Percentiles rank a stretch among this genome's conserved stretches.
Evolutionary conservation across 2,329 filamentous ascomycete genomes (phyloP).

Genomic region (Chalaropsis thielavioides): DNA sequence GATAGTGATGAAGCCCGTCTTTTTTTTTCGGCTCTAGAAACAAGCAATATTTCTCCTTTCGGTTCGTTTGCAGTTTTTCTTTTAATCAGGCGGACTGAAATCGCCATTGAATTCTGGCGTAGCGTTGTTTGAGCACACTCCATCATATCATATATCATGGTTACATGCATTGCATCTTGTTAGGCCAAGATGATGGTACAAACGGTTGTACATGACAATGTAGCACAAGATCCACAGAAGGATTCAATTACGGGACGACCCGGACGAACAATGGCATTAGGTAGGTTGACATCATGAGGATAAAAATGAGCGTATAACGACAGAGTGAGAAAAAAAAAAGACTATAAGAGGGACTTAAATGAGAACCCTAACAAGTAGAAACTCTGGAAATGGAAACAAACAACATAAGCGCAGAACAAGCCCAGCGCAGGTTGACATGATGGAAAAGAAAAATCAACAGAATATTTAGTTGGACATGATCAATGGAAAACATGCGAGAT

Average conservation of each 20-base stretch:
- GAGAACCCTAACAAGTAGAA: neutral
- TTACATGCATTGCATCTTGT: too few relatives aligned
- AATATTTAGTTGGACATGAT: conserved; percentile 4
- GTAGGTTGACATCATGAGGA: neutral
- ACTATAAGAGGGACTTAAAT: neutral
- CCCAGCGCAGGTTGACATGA: conserved; percentile 1
- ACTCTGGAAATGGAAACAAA: neutral
- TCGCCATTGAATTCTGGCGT: too few relatives aligned
- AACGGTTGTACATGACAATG: too few relatives aligned
- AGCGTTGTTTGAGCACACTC: too few relatives aligned
- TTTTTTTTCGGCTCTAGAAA: neutral
- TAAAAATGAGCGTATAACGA: neutral
- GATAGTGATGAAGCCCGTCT: neutral
- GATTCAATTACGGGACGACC: neutral
- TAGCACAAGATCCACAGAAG: neutral
- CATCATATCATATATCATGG: too few relatives aligned
- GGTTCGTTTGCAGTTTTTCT: too few relatives aligned
- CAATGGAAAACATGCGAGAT: conserved; percentile 20
- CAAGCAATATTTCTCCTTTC: too few relatives aligned
- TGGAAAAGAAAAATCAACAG: conserved; percentile 2
- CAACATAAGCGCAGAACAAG: neutral
- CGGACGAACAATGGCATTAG: neutral
- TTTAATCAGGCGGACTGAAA: too few relatives aligned
- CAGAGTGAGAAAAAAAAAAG: neutral
- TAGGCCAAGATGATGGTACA: too few relatives aligned